Evolutionary conservation across 2,329 filamentous ascomycete species (phyloP).

Genomic region (Ceratocystis eucalypticola): DNA sequence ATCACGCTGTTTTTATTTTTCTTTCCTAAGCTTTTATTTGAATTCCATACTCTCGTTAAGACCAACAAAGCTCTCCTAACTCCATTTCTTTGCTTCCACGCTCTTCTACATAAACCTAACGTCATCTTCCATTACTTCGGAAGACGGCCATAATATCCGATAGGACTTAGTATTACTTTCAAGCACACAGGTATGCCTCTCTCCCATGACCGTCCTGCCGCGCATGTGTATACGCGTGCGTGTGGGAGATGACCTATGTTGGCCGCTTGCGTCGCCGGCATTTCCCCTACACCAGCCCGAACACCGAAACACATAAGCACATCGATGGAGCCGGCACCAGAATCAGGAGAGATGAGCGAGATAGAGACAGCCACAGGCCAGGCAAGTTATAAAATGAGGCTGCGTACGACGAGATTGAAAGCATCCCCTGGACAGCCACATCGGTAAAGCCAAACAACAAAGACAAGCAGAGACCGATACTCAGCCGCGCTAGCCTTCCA

Average conservation of each 20-base stretch:
- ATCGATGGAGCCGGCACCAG: neutral
- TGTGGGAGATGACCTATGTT: neutral
- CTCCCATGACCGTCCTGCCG: neutral
- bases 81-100: slow-evolving; percentile 12
- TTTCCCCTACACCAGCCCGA: neutral
- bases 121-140: slow-evolving; percentile 18
- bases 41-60: slow-evolving; percentile 24
- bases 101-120: slow-evolving; percentile 16
- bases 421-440: neutral
- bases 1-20: slow-evolving; percentile 21
- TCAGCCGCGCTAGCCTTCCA: neutral
- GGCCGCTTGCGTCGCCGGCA: neutral
- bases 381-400: neutral
- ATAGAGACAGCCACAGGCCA: neutral
- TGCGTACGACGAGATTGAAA: neutral
- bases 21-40: slow-evolving; percentile 22
- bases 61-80: slow-evolving; percentile 20
- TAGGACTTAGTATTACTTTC: slow-evolving; percentile 12
- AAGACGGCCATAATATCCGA: slow-evolving; percentile 19
- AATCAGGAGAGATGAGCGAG: neutral
- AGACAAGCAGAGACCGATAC: neutral
- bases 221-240: too few species aligned
- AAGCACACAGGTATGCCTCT: slow-evolving; percentile 4
- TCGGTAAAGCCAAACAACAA: neutral
- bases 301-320: neutral